Conservation (phyloP, 164 flowering plant genomes). For the Macadamia tetraphylla region DNA sequence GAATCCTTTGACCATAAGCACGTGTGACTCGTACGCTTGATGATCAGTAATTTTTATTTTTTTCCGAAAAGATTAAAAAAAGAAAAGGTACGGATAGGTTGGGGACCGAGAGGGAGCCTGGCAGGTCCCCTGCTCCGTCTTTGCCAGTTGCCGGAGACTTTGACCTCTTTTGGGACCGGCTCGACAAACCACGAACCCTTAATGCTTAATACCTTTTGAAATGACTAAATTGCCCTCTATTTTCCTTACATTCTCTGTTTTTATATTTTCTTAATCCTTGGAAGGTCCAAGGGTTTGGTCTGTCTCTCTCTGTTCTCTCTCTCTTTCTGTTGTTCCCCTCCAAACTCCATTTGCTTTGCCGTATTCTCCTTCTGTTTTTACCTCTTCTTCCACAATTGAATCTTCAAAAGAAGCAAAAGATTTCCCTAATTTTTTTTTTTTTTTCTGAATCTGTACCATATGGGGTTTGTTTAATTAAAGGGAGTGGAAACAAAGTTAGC, state of each 20-base stretch:
- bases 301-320: not conserved
- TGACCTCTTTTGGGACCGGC: not conserved
- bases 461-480: not conserved
- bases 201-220: not conserved
- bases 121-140: not conserved
- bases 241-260: not conserved
- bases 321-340: not conserved
- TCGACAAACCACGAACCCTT: not conserved
- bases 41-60: not conserved
- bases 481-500: not conserved
- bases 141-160: not conserved
- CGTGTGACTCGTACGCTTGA: not conserved
- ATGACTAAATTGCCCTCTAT: not conserved
- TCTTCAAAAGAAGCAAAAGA: conserved; percentile 16
- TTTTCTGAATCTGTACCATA: not conserved
- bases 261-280: too few relatives aligned
- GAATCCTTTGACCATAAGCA: not conserved
- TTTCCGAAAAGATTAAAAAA: too few relatives aligned
- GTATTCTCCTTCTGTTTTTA: not conserved
- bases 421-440: not conserved
- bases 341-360: not conserved
- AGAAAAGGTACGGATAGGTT: not conserved
- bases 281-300: not conserved
- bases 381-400: not conserved
- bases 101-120: not conserved